These are phyloP conservation scores for Xylaria sp. DNA, from an alignment of 2,329 filamentous ascomycete species.

Conservation along the genomic window DNA sequence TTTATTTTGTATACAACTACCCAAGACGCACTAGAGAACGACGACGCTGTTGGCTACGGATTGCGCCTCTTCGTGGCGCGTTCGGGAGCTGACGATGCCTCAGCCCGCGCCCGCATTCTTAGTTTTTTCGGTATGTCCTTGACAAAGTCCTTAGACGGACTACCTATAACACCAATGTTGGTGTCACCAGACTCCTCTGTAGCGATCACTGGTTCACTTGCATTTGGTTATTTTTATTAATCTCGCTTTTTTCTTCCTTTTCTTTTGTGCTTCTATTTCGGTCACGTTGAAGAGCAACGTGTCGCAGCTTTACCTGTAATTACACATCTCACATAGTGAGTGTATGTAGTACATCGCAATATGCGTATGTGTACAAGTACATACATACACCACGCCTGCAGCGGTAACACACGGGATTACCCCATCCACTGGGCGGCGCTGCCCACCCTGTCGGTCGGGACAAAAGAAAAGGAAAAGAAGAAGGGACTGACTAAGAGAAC, in stretches of 20 bases:
- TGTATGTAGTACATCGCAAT: background rate
- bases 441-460: conserved; percentile 23
- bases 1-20: conserved; percentile 2
- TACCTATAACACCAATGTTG: background rate
- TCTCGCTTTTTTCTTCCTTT: background rate
- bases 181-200: background rate
- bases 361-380: background rate
- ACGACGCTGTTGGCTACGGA: conserved; percentile 9
- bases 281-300: background rate
- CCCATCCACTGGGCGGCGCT: conserved; percentile 18
- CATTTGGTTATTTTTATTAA: background rate
- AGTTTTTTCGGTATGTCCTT: background rate
- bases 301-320: background rate
- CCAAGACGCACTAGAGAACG: background rate
- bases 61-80: conserved; percentile 25
- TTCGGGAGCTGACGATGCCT: conserved; percentile 12
- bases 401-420: conserved; percentile 13
- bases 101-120: background rate
- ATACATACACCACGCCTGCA: too few species aligned
- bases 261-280: conserved; percentile 21
- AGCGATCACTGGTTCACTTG: background rate
- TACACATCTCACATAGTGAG: background rate
- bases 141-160: background rate
- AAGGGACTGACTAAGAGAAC: conserved; percentile 23
- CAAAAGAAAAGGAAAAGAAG: conserved; percentile 19